Base-by-base conservation (phyloP, 2,329 filamentous ascomycete species). In the Lachnellula willkommii region DNA sequence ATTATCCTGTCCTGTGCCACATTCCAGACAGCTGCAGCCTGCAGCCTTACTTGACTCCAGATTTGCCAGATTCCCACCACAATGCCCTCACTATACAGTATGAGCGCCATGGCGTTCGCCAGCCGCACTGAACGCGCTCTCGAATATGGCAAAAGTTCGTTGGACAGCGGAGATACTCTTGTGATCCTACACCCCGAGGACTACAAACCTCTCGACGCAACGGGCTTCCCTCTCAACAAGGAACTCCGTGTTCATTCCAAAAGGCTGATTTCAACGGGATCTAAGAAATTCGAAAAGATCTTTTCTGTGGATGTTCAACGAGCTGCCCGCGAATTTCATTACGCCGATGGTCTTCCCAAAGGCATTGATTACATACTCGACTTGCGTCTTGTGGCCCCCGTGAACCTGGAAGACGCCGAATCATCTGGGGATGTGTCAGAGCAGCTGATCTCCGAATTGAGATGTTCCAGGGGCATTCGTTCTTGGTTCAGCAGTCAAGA, bases 291-390 rank as follows among this genome's bases (percentile, higher is more conserved):
- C 52, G 62, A 64, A n/a, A 69, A 72, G 2, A 72, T 78, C 66
- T 69, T 82, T 3, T 68, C 67, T 11, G 73, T 75, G 0, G 69
- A 70, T 7, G 70, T 71, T 9, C 76, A 79, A 61, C 71, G 70
- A 24, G 72, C 72, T 5, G 63, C 71, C 15, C 70, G 75, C 22
- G 73, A 71, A 14, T 71, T 71, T 20, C 54, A 58, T 20, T 57
- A 59, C 39, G 12, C 60, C 11, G 28, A 55, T 9, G 15, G 37
- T 17, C 64, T 75, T 9, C 73, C 72, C 0, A 61, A 69, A 2
- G 78, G 75, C 0, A 70, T 87, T 64, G 76, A 77, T 55, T 87
- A 80, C 60, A 71, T 87, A 17, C 63, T 89, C 37, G 84, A 89
- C 61, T 73, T 88, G 12, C 87, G 0, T 77, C 80, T 22, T 9